Evolutionary conservation across 345 rosid species (phyloP), one percentile per base, ranked within the genome.

Genomic region (Populus euphratica): DNA sequence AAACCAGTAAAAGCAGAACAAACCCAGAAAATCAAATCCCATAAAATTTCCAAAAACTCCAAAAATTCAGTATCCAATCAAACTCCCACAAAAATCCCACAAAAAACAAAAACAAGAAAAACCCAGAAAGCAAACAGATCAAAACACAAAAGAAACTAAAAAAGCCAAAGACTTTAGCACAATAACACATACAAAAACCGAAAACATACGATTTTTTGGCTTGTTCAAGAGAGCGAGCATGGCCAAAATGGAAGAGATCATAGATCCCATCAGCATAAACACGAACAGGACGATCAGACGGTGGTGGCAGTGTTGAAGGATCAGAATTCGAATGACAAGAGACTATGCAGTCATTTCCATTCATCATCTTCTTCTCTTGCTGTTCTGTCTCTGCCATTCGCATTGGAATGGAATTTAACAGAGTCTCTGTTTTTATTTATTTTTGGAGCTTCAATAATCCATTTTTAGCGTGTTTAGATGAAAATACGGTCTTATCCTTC

Each of bases 221-320:
- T 62, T 94, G 98, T 52, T 94, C 98, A 80, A 94, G 97, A 35
- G 98, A 90, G 78, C 97, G 87, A 79, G 98, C 98, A 81, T 93
- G 98, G 73, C 98, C 98, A 62, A 92, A 94, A 80, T 94, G 98
- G 86, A 94, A 93, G 73, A 94, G 97, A 89, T 94, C 98, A 85
- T 94, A 94, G 92, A 94, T 94, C 87, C 98, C 98, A 79, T 94
- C 97, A 77, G 98, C 98, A 84, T 93, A 94, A 71, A 94, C 96
- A 39, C 98, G 91, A 35, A 90, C 85, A n/a, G 93, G 93, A 0
- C 77, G 72, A 73, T 76, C 78, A 31, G 73, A 31, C 4, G 79
- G 67, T 59, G 64, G 64, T 10, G 16, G 64, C 0, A 33, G 36
- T 59, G 29, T 23, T 9, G 64, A 59, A 59, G 29, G 64, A 59